phyloP scores from a whole-genome alignment of 495 filamentous ascomycete species.

The Hypoxylon cercidicola region DNA sequence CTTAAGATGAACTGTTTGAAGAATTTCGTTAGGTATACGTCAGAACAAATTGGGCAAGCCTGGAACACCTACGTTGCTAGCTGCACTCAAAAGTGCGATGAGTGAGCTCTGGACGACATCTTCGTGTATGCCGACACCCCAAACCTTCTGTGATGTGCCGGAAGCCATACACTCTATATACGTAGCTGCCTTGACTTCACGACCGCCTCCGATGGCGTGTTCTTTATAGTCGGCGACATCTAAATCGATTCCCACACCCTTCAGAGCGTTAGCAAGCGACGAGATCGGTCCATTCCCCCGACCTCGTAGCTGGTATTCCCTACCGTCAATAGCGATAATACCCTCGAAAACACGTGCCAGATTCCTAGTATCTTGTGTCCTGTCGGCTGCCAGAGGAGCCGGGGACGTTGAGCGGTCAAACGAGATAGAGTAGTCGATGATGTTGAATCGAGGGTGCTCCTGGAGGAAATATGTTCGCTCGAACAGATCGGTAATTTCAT shows the following conservation, averaged over 20 bases:
- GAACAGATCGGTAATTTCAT: conserved; percentile 88
- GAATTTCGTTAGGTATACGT: conserved; percentile 21
- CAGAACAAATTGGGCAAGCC: neutral
- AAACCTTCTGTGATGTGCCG: conserved; percentile 77
- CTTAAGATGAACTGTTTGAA: conserved; percentile 66
- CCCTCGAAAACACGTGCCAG: conserved; percentile 87
- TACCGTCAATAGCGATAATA: conserved; percentile 83
- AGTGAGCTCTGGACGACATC: conserved; percentile 94
- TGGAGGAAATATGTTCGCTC: conserved; percentile 85
- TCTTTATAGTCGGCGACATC: conserved; percentile 97
- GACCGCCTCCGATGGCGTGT: conserved; percentile 85
- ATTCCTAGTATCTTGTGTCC: conserved; percentile 77
- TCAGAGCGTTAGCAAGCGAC: conserved; percentile 83
- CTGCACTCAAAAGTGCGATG: conserved; percentile 87
- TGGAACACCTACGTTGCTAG: conserved; percentile 77
- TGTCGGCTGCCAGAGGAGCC: conserved; percentile 72
- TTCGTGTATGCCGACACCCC: conserved; percentile 96
- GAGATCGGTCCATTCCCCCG: conserved; percentile 92
- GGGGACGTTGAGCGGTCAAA: conserved; percentile 85
- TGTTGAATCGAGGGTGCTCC: conserved; percentile 80
- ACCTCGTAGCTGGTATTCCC: conserved; percentile 80
- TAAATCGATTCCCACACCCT: conserved; percentile 83
- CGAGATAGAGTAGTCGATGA: conserved; percentile 93
- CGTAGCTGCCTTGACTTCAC: conserved; percentile 87
- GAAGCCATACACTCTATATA: conserved; percentile 90